These are phyloP conservation scores for Botrytis squamosa DNA, from an alignment of 2,329 filamentous ascomycete genomes.

Conservation along the genomic window DNA sequence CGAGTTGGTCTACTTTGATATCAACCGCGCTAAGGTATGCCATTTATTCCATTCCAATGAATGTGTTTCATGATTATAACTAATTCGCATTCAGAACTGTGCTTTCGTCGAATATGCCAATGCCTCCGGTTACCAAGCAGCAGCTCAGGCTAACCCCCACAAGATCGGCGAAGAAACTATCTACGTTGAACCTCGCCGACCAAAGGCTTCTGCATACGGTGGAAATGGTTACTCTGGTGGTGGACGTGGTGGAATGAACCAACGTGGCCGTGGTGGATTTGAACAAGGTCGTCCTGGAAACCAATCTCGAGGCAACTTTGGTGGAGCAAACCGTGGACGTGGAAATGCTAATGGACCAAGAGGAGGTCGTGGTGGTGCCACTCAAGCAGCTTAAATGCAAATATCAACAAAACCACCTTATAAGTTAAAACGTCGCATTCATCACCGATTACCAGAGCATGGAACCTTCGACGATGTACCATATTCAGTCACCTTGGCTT, in stretches of 20 bases:
- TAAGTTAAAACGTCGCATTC: conserved; percentile 17
- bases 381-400: conserved; percentile 25
- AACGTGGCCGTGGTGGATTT: conserved; percentile 65
- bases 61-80: conserved; percentile 9
- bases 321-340: conserved; percentile 58
- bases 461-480: conserved; percentile 20
- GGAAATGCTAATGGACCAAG: conserved; percentile 61
- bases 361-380: conserved; percentile 57
- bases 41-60: not conserved
- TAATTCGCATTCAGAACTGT: conserved; percentile 66
- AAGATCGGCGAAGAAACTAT: conserved; percentile 79
- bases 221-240: conserved; percentile 64
- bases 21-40: conserved; percentile 79
- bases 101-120: conserved; percentile 94
- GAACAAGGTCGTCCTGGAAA: conserved; percentile 53
- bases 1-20: conserved; percentile 69
- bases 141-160: conserved; percentile 81
- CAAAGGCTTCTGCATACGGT: conserved; percentile 68
- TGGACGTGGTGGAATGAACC: conserved; percentile 58
- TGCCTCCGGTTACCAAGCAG: conserved; percentile 76
- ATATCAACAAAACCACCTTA: not conserved
- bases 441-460: conserved; percentile 1
- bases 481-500: conserved; percentile 21
- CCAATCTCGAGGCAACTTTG: conserved; percentile 39
- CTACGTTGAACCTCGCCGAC: conserved; percentile 83